These are phyloP conservation scores for Candida vartiovaarae DNA, from an alignment of 805 yeast genomes.

Conservation along the genomic window DNA sequence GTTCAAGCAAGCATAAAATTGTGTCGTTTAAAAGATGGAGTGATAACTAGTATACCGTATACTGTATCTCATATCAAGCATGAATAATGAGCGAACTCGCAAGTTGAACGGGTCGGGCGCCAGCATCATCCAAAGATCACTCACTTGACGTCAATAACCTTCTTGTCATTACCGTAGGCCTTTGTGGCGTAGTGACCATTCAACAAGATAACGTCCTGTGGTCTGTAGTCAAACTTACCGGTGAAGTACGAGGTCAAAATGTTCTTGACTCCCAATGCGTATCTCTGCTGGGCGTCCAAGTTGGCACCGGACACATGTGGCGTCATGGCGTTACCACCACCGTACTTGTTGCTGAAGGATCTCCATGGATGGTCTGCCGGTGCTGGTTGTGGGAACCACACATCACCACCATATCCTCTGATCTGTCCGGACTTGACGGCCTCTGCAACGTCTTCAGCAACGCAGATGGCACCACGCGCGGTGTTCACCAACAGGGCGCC, in stretches of 20 bases:
- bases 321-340: constrained; percentile 80
- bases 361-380: constrained; percentile 77
- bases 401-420: constrained; percentile 81
- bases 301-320: constrained; percentile 79
- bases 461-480: constrained; percentile 77
- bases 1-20: too few relatives aligned
- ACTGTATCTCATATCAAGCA: too few relatives aligned
- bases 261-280: constrained; percentile 60
- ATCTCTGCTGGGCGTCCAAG: constrained; percentile 71
- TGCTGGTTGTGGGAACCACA: constrained; percentile 82
- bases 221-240: constrained; percentile 59
- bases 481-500: constrained; percentile 74
- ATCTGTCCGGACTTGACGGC: constrained; percentile 64
- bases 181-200: constrained; percentile 68
- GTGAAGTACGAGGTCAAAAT: constrained; percentile 59
- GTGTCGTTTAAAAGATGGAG: too few relatives aligned
- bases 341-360: constrained; percentile 53
- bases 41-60: too few relatives aligned
- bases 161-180: constrained; percentile 55
- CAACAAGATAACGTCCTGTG: constrained; percentile 67
- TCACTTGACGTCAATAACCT: constrained; percentile 17
- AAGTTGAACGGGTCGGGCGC: too few relatives aligned
- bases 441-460: constrained; percentile 66
- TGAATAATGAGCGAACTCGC: neutral
- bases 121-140: too few relatives aligned